phyloP scores from a whole-genome alignment of 1,284 basidiomycete species.

The Trametes polyzona region DNA sequence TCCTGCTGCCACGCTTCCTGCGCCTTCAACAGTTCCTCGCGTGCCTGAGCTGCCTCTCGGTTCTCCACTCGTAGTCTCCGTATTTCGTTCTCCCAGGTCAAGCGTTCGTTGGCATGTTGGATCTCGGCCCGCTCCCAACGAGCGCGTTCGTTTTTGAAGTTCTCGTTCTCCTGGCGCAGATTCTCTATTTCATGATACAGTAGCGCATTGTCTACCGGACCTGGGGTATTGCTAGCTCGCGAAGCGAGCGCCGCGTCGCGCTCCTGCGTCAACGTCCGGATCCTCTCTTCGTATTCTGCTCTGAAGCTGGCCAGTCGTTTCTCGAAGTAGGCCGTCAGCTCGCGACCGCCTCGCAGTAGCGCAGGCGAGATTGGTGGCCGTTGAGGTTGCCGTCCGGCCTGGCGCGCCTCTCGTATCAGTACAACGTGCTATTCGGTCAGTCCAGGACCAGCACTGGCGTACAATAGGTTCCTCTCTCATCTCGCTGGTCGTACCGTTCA shows the following conservation, averaged over 20 bases:
- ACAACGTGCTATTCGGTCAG: background rate
- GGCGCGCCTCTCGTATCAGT: background rate
- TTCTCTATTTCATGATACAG: background rate
- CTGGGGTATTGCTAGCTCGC: background rate
- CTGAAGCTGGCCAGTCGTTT: conserved; percentile 1
- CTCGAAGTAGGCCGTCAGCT: conserved; percentile 10
- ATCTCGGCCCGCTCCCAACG: background rate
- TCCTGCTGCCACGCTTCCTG: background rate
- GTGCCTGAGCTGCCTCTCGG: too few species aligned
- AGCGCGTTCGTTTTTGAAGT: conserved; percentile 4
- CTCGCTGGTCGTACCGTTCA: background rate
- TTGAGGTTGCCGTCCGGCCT: background rate
- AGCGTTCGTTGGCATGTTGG: background rate
- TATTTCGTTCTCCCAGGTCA: background rate
- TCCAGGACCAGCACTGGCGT: too few species aligned
- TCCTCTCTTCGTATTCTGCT: conserved; percentile 11
- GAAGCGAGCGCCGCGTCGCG: conserved; percentile 7
- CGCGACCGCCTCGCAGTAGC: conserved; percentile 11
- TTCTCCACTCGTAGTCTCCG: too few species aligned
- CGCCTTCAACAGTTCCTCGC: background rate
- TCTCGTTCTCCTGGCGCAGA: background rate
- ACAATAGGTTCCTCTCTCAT: too few species aligned
- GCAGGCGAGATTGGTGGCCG: conserved; percentile 7
- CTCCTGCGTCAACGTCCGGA: conserved; percentile 5
- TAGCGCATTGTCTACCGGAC: background rate